These are phyloP conservation scores for Sordariomycetes sp. DNA, from an alignment of 2,329 filamentous ascomycete species.

Conservation along the genomic window DNA sequence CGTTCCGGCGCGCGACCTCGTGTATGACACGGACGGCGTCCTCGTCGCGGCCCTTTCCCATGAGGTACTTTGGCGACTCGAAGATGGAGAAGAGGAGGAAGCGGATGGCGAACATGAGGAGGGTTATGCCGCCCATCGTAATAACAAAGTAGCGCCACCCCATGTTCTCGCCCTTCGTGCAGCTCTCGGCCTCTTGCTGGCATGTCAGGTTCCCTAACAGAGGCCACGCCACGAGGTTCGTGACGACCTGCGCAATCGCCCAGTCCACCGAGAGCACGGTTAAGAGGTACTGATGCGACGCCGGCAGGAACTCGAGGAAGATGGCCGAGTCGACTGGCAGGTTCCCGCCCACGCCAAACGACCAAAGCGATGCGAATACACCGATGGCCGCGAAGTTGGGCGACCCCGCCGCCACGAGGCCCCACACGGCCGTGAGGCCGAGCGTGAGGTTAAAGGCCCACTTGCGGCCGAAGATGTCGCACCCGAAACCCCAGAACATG, in stretches of 20 bases:
- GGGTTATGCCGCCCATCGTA: conserved; percentile 27
- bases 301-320: conserved; percentile 36
- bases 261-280: conserved; percentile 32
- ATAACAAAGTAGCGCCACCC: conserved; percentile 35
- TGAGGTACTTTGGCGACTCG: conserved; percentile 31
- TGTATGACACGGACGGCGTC: conserved; percentile 33
- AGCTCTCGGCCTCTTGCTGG: conserved; percentile 17
- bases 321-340: conserved; percentile 36
- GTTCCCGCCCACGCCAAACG: conserved; percentile 32
- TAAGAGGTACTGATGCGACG: conserved; percentile 31
- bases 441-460: conserved; percentile 51
- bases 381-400: conserved; percentile 54
- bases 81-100: conserved; percentile 31
- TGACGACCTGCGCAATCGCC: conserved; percentile 36
- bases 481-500: conserved; percentile 55
- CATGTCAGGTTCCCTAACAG: conserved; percentile 28
- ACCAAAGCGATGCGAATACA: conserved; percentile 44
- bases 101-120: conserved; percentile 27
- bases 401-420: conserved; percentile 50
- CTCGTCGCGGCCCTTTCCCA: conserved; percentile 27
- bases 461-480: conserved; percentile 54
- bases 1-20: conserved; percentile 26
- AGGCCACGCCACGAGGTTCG: conserved; percentile 29
- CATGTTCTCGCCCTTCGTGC: conserved; percentile 27
- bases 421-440: conserved; percentile 35